Conservation (phyloP, 2,329 filamentous ascomycete species). For the Niveomyces coronatus region DNA sequence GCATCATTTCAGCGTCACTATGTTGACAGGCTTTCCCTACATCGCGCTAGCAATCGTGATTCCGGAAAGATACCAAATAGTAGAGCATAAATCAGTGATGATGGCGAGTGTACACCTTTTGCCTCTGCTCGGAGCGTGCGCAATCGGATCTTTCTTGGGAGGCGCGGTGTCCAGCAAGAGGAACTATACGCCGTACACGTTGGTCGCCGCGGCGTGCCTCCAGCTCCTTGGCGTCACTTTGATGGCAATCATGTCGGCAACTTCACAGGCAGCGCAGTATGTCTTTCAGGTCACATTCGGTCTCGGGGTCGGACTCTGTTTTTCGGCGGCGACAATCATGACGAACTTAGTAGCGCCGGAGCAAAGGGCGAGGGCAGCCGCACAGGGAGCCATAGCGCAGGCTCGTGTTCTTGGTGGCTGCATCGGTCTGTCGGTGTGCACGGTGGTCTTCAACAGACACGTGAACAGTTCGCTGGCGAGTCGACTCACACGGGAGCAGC, state of each 20-base stretch:
- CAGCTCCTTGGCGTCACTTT: conserved; percentile 43
- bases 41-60: conserved; percentile 48
- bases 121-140: conserved; percentile 46
- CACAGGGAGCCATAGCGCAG: conserved; percentile 50
- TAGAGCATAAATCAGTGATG: conserved; percentile 41
- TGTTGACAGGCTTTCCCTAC: conserved; percentile 48
- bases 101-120: conserved; percentile 47
- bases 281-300: conserved; percentile 47
- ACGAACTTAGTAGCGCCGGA: conserved; percentile 41
- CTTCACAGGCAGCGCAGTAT: conserved; percentile 33
- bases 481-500: conserved; percentile 25
- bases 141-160: conserved; percentile 44
- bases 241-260: conserved; percentile 32
- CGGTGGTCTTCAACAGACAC: conserved; percentile 44
- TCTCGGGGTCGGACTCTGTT: conserved; percentile 47
- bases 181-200: conserved; percentile 43
- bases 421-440: conserved; percentile 47
- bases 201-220: conserved; percentile 38
- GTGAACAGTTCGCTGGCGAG: conserved; percentile 27
- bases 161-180: conserved; percentile 41
- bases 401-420: conserved; percentile 49
- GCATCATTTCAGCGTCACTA: conserved; percentile 33
- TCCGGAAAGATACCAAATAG: conserved; percentile 50
- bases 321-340: conserved; percentile 47
- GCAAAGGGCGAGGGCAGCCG: conserved; percentile 41